phyloP scores from a whole-genome alignment of 2,329 filamentous ascomycete species.

The Trichoderma cornu-damae region DNA sequence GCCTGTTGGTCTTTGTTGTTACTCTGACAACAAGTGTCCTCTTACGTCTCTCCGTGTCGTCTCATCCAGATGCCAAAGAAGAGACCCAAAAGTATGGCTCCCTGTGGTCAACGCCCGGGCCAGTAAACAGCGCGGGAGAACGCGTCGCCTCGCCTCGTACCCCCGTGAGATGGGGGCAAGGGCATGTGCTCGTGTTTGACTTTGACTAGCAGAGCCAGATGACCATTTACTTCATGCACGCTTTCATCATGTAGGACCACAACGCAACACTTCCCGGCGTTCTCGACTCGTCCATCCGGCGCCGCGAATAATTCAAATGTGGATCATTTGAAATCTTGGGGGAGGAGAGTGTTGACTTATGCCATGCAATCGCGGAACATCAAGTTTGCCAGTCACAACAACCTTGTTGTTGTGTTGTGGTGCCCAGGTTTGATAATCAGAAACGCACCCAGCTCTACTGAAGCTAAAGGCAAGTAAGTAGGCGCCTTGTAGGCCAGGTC shows the following conservation, averaged over 20 bases:
- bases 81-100: neutral
- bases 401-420: neutral
- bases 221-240: constrained; percentile 16
- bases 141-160: constrained; percentile 16
- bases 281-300: constrained; percentile 14
- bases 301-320: neutral
- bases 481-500: neutral
- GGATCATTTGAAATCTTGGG: neutral
- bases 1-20: neutral
- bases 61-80: neutral
- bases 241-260: constrained; percentile 14
- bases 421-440: neutral
- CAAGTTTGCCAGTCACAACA: neutral
- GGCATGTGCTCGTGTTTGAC: constrained; percentile 14
- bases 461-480: neutral
- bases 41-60: neutral
- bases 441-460: neutral
- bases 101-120: neutral
- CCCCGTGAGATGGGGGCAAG: neutral
- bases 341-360: neutral
- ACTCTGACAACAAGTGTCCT: neutral
- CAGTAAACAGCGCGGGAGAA: constrained; percentile 4
- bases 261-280: constrained; percentile 12
- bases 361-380: neutral
- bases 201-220: constrained; percentile 19